phyloP scores from a whole-genome alignment of 2,329 filamentous ascomycete genomes.

The Aspergillus thermomutatus region DNA sequence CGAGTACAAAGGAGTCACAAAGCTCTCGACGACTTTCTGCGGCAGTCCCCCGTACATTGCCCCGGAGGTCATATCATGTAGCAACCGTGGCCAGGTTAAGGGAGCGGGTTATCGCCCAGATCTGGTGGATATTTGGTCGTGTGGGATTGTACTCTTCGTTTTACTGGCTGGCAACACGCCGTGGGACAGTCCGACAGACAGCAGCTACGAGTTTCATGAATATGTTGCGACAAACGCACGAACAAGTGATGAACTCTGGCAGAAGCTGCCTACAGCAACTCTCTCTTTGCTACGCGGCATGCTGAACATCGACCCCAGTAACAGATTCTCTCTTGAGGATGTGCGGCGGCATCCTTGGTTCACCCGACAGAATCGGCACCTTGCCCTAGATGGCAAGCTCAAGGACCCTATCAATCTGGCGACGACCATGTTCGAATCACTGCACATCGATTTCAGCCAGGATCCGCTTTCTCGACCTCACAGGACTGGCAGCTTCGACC shows the following conservation, averaged over 20 bases:
- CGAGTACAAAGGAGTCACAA: constrained; percentile 77
- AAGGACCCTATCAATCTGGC: constrained; percentile 79
- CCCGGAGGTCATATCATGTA: constrained; percentile 72
- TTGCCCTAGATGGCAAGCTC: constrained; percentile 70
- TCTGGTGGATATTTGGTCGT: constrained; percentile 92
- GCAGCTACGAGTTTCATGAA: constrained; percentile 88
- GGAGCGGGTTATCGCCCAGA: constrained; percentile 59
- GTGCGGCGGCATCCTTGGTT: constrained; percentile 95
- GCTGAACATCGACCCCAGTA: constrained; percentile 74
- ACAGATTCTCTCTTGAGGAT: constrained; percentile 79
- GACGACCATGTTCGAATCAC: constrained; percentile 89
- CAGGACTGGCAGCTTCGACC: constrained; percentile 33
- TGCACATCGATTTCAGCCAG: constrained; percentile 82
- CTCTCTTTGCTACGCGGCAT: constrained; percentile 86
- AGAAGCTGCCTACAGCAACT: constrained; percentile 67
- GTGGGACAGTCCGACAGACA: constrained; percentile 86
- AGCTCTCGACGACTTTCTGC: constrained; percentile 83
- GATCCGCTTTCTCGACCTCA: constrained; percentile 53
- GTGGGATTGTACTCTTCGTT: constrained; percentile 95
- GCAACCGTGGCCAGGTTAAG: constrained; percentile 47
- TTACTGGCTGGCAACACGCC: constrained; percentile 93
- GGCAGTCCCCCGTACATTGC: constrained; percentile 97
- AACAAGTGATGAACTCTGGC: constrained; percentile 82
- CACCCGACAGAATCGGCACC: constrained; percentile 73
- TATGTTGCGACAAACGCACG: constrained; percentile 77